These are phyloP conservation scores for Paraurostyla sp. DNA, from an alignment of 73 alveolate species.

Conservation along the genomic window DNA sequence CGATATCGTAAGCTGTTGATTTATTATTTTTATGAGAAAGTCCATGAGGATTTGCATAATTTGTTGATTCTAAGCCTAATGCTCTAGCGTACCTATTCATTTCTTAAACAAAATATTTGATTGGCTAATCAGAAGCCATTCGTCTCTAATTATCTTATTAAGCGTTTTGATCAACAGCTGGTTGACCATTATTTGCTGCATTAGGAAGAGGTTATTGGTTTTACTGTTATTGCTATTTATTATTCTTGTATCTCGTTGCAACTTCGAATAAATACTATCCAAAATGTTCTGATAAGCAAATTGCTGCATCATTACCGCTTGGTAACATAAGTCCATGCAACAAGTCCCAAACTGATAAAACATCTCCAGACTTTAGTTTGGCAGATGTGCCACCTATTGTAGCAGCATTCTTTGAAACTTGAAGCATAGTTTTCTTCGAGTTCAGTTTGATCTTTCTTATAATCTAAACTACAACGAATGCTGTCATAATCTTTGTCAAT, in stretches of 20 bases:
- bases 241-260: no score
- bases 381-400: constrained; percentile 69
- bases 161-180: no score
- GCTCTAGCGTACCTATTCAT: constrained; percentile 65
- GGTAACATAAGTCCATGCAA: constrained; percentile 75
- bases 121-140: neutral
- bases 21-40: constrained; percentile 2
- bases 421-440: constrained; percentile 17
- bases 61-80: no score
- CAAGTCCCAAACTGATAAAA: constrained; percentile 49
- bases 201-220: no score
- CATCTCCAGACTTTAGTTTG: constrained; percentile 54
- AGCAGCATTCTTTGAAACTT: constrained; percentile 51
- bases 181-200: neutral
- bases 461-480: constrained; percentile 49
- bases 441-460: neutral
- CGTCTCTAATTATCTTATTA: neutral
- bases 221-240: no score
- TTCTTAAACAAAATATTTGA: constrained; percentile 49
- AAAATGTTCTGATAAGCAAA: constrained; percentile 70
- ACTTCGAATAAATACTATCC: constrained; percentile 47
- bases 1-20: constrained; percentile 77
- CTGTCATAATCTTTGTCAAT: constrained; percentile 75
- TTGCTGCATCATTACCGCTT: constrained; percentile 78
- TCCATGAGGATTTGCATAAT: constrained; percentile 83